Conservation (phyloP, 2,329 filamentous ascomycete species). For the Alternaria atra region DNA sequence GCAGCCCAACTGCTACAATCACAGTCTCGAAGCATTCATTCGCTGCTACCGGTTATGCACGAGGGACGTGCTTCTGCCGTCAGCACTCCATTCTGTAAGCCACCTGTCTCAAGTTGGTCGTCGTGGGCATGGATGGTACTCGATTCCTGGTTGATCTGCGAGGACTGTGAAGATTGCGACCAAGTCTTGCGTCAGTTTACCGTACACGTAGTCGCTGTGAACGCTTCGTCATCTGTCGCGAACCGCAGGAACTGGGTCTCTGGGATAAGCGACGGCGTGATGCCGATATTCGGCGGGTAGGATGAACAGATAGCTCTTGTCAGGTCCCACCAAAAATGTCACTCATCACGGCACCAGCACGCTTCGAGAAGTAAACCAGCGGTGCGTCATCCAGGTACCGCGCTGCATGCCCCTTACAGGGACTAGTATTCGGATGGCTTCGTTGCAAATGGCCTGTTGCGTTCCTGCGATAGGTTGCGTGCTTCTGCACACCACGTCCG, state of each 20-base stretch:
- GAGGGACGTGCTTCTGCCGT: slow-evolving; percentile 24
- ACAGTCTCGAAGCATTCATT: slow-evolving; percentile 8
- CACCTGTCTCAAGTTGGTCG: slow-evolving; percentile 18
- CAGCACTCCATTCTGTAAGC: slow-evolving; percentile 24
- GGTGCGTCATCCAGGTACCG: slow-evolving; percentile 47
- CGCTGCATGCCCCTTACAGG: slow-evolving; percentile 44
- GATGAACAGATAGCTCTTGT: slow-evolving; percentile 5
- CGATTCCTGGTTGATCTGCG: slow-evolving; percentile 4
- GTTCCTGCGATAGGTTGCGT: slow-evolving; percentile 33
- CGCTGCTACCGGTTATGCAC: slow-evolving; percentile 8
- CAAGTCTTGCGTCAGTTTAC: not conserved
- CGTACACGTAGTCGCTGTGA: not conserved
- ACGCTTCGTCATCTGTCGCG: not conserved
- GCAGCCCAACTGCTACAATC: slow-evolving; percentile 5
- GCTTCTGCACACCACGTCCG: slow-evolving; percentile 20
- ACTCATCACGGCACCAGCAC: slow-evolving; percentile 25
- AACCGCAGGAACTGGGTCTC: not conserved
- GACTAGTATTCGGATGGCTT: slow-evolving; percentile 24
- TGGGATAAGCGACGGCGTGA: slow-evolving; percentile 1
- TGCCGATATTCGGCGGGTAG: slow-evolving; percentile 21
- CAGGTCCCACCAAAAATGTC: slow-evolving; percentile 23
- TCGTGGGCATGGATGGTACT: slow-evolving; percentile 2
- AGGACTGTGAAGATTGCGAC: not conserved
- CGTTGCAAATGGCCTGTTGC: slow-evolving; percentile 29
- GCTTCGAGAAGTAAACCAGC: slow-evolving; percentile 20